Conservation (phyloP, 768 basidiomycete genomes). For the Suillus lakei region DNA sequence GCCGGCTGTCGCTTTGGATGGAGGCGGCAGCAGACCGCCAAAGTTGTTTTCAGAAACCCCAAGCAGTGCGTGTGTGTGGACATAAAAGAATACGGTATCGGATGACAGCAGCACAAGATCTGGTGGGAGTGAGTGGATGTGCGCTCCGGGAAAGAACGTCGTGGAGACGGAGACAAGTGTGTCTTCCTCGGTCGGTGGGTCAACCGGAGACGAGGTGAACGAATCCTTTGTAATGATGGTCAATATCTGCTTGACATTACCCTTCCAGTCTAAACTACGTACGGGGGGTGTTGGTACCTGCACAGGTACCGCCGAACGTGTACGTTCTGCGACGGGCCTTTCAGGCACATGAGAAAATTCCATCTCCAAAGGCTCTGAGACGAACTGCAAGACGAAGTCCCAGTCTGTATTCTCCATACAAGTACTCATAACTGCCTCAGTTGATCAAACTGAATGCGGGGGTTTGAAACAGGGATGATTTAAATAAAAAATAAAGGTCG, state of each 20-base stretch:
- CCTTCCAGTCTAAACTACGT: constrained; percentile 27
- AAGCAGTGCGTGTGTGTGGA: constrained; percentile 64
- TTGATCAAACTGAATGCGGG: not conserved
- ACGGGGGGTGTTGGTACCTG: constrained; percentile 75
- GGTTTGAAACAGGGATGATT: not conserved
- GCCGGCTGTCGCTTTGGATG: constrained; percentile 42
- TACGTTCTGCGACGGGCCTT: constrained; percentile 37
- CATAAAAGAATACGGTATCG: constrained; percentile 86
- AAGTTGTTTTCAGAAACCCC: constrained; percentile 68
- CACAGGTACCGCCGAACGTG: constrained; percentile 23
- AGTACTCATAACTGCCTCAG: constrained; percentile 1
- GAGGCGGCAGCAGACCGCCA: constrained; percentile 55
- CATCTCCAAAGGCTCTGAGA: constrained; percentile 48
- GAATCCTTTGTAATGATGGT: constrained; percentile 31
- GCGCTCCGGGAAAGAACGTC: constrained; percentile 76
- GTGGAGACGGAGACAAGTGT: constrained; percentile 78
- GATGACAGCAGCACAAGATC: constrained; percentile 71
- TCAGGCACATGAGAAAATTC: constrained; percentile 37
- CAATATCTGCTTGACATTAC: constrained; percentile 14
- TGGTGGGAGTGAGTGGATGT: constrained; percentile 56
- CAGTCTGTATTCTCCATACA: constrained; percentile 55
- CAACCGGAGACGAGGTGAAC: constrained; percentile 35
- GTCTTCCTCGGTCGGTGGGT: constrained; percentile 44
- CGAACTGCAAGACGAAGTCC: constrained; percentile 67
- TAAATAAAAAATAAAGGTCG: constrained; percentile 7